Evolutionary conservation across 2,329 filamentous ascomycete genomes (phyloP).

Genomic region (Penicillium decumbens): DNA sequence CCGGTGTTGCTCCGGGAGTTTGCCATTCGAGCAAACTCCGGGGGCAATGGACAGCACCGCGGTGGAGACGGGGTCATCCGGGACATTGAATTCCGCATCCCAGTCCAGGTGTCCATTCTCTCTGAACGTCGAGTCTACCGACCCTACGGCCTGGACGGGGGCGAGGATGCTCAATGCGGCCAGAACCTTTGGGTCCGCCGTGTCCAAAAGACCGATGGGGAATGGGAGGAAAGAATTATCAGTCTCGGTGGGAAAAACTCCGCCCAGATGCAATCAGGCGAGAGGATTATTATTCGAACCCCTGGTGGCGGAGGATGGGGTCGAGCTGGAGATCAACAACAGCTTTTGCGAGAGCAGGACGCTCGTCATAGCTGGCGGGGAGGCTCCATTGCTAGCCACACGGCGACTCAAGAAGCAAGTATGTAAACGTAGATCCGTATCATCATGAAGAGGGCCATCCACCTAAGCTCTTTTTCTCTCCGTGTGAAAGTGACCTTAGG

Average conservation of each 20-base stretch:
- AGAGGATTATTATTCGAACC: constrained; percentile 37
- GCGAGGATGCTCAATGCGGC: constrained; percentile 69
- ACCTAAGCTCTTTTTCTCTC: no score
- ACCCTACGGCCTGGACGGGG: constrained; percentile 76
- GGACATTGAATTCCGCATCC: constrained; percentile 76
- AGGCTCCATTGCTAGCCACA: constrained; percentile 51
- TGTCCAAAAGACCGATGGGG: constrained; percentile 8
- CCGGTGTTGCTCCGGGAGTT: constrained; percentile 70
- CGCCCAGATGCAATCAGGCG: constrained; percentile 32
- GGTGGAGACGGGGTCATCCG: constrained; percentile 74
- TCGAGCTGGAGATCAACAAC: constrained; percentile 50
- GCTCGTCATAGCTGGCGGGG: constrained; percentile 57
- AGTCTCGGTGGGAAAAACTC: constrained; percentile 33
- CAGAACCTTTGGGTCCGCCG: constrained; percentile 71
- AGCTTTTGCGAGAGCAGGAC: constrained; percentile 51
- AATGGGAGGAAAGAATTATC: constrained; percentile 21
- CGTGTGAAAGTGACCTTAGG: no score
- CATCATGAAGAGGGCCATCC: background rate
- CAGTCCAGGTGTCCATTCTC: constrained; percentile 71
- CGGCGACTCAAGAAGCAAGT: constrained; percentile 50
- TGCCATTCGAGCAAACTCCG: constrained; percentile 57
- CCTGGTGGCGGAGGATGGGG: constrained; percentile 41
- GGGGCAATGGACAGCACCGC: constrained; percentile 60
- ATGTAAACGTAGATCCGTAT: constrained; percentile 22
- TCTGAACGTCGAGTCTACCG: constrained; percentile 67